Evolutionary conservation across 2,329 filamentous ascomycete genomes (phyloP).

Genomic region (Alternaria brassicae): DNA sequence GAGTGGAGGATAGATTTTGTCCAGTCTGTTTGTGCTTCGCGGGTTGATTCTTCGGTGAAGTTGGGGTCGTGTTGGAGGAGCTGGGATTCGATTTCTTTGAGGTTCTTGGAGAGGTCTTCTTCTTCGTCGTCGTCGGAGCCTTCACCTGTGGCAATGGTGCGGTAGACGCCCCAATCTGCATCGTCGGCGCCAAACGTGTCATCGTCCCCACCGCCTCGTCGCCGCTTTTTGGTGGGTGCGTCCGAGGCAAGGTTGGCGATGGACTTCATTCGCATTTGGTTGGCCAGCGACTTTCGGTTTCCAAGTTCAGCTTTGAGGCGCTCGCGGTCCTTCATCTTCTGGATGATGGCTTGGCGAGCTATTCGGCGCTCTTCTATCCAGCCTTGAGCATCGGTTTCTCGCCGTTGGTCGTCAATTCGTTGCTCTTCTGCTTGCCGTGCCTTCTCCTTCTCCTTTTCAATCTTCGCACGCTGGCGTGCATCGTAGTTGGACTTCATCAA

Average conservation of each 20-base stretch:
- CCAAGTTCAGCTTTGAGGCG: conserved; percentile 92
- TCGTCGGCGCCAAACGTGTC: conserved; percentile 97
- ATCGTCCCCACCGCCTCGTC: conserved; percentile 86
- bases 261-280: conserved; percentile 97
- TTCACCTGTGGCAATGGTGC: conserved; percentile 85
- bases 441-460: conserved; percentile 93
- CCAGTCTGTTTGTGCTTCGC: conserved; percentile 94
- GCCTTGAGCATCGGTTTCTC: conserved; percentile 80
- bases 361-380: conserved; percentile 86
- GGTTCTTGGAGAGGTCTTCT: conserved; percentile 76
- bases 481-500: conserved; percentile 95
- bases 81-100: conserved; percentile 82
- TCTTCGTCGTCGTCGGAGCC: conserved; percentile 89
- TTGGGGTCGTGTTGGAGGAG: conserved; percentile 84
- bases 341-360: conserved; percentile 72
- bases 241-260: conserved; percentile 96
- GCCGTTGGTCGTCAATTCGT: conserved; percentile 79
- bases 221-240: conserved; percentile 79
- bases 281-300: conserved; percentile 94
- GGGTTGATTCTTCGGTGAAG: conserved; percentile 91
- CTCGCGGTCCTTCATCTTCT: conserved; percentile 92
- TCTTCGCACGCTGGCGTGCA: conserved; percentile 89
- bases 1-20: conserved; percentile 89
- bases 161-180: conserved; percentile 97
- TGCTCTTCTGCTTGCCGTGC: conserved; percentile 83